These are phyloP conservation scores for Neurospora sp. DNA, from an alignment of 495 filamentous ascomycete species.

Conservation along the genomic window DNA sequence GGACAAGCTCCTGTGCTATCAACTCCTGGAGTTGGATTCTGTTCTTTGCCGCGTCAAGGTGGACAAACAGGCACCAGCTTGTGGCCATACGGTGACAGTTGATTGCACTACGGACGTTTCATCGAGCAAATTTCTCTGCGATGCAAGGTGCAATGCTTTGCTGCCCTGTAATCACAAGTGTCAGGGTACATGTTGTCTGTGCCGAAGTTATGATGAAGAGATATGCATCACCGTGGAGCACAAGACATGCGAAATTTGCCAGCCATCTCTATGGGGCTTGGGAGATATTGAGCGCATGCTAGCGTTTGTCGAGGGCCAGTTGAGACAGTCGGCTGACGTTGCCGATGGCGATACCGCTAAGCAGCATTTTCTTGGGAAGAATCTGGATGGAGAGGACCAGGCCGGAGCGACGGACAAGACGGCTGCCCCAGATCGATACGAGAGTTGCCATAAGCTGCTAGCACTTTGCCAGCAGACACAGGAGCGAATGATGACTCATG, in stretches of 20 bases:
- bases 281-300: too few relatives aligned
- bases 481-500: too few relatives aligned
- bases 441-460: too few relatives aligned
- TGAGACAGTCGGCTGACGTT: too few relatives aligned
- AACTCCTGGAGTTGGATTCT: conserved; percentile 5
- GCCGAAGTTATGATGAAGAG: conserved; percentile 23
- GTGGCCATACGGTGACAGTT: conserved; percentile 42
- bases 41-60: conserved; percentile 27
- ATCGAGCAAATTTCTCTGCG: conserved; percentile 32
- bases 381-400: too few relatives aligned
- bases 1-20: conserved; percentile 41
- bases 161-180: conserved; percentile 57
- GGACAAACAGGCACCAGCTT: conserved; percentile 37
- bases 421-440: too few relatives aligned
- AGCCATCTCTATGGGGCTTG: too few relatives aligned
- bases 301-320: too few relatives aligned
- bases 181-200: conserved; percentile 38
- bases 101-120: conserved; percentile 40
- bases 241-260: conserved; percentile 30
- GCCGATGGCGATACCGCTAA: too few relatives aligned
- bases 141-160: conserved; percentile 29
- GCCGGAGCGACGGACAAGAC: fast-evolving
- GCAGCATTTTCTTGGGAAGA: too few relatives aligned
- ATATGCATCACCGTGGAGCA: conserved; percentile 29
- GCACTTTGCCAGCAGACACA: too few relatives aligned